phyloP scores from a whole-genome alignment of 2,329 filamentous ascomycete genomes.

The Cladophialophora immunda region DNA sequence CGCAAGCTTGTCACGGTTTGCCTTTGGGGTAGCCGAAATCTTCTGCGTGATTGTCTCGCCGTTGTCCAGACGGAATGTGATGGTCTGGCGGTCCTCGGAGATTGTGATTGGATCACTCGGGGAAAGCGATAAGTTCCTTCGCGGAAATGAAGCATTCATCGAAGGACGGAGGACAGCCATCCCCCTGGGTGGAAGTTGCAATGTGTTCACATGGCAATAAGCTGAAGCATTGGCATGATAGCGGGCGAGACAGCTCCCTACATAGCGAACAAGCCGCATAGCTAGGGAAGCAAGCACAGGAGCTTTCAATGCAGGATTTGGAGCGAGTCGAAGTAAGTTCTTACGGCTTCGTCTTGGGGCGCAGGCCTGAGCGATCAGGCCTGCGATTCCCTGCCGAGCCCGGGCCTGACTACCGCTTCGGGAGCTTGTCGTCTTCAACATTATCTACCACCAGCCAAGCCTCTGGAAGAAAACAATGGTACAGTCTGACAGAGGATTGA shows the following conservation, averaged over 20 bases:
- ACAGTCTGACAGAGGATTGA: too few relatives aligned
- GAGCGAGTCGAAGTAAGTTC: neutral
- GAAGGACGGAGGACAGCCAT: neutral
- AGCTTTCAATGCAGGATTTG: neutral
- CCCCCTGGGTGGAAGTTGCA: neutral
- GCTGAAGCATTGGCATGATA: neutral
- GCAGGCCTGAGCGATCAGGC: neutral
- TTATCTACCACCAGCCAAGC: neutral
- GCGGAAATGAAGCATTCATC: neutral
- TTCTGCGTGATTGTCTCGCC: constrained; percentile 21
- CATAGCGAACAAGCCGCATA: constrained; percentile 9
- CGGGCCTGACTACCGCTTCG: neutral
- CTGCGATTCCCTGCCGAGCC: neutral
- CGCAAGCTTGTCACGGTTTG: constrained; percentile 27
- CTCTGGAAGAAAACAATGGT: too few relatives aligned
- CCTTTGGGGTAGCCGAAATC: constrained; percentile 32
- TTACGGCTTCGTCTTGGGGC: neutral
- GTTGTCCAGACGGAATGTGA: constrained; percentile 28
- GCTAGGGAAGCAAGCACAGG: neutral
- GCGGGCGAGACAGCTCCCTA: neutral
- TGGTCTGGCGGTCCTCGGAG: constrained; percentile 25
- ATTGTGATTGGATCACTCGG: constrained; percentile 24
- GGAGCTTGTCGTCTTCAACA: constrained; percentile 1
- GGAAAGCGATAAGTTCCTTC: constrained; percentile 19
- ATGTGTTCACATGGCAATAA: neutral